Evolutionary conservation across 2,329 filamentous ascomycete genomes (phyloP), one percentile per base, ranked within the genome.

Genomic region (Neopestalotiopsis sp.): DNA sequence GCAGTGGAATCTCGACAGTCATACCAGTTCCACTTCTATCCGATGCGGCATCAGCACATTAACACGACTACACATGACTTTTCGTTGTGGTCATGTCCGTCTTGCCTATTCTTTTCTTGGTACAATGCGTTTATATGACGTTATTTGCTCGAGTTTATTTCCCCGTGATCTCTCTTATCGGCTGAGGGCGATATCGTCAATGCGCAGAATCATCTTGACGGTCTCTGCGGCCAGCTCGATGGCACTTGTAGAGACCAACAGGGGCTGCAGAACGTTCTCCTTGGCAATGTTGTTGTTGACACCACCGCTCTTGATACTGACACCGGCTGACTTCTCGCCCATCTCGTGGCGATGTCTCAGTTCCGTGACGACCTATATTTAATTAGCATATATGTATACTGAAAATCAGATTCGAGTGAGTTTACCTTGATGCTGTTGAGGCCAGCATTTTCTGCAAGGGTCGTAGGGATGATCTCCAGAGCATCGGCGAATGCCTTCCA

Each of bases 401-500:
- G 17, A 13, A 28, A 20, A 53, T 24, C 32, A 20, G 6, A 17
- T 24, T 32, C n/a, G 49, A 45, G 20, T 34, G 6, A 20, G 4
- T n/a, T 56, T 67, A 67, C 96, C 85, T 97, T 97, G 88, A 99
- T 99, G 80, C 93, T 95, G 87, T 99, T 99, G 72, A 99, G 87
- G 64, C 96, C 96, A 0, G 96, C 96, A 76, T 99, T 99, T 85
- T 99, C 96, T 0, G 96, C 97, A 74, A 99, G 87, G 1, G 96
- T 99, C 42, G 95, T 98, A 14, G 97, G 96, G 67, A 99, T 93
- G 57, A 99, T 94, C 84, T 99, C 96, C 85, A 99, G 92, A 7
- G 96, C 96, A 73, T 99, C 95, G 1, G 97, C 96, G 78, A 99
- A 99, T 0, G 95, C 95, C 85, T 98, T 98, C 94, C 94, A 99